phyloP scores from a whole-genome alignment of 768 basidiomycete genomes.

The Leccinum aurantiacum region DNA sequence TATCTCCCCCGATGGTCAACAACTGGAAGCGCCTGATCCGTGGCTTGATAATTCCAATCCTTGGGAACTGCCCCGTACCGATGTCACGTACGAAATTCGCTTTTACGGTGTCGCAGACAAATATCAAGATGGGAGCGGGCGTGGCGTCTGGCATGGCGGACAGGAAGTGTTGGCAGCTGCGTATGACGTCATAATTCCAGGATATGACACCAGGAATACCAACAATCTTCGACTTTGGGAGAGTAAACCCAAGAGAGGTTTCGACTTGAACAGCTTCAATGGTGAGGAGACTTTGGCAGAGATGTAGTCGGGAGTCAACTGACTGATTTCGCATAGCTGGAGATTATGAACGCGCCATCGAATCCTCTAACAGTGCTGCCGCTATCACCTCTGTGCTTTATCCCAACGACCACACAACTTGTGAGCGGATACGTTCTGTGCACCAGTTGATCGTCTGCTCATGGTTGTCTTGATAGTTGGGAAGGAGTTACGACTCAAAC shows the following conservation, averaged over 20 bases:
- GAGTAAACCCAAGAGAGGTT: conserved; percentile 83
- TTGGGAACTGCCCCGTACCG: conserved; percentile 84
- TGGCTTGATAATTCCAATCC: conserved; percentile 89
- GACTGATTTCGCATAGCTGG: conserved; percentile 55
- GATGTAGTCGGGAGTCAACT: not conserved
- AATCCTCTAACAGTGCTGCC: conserved; percentile 84
- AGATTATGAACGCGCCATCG: conserved; percentile 88
- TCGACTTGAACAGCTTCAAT: conserved; percentile 95
- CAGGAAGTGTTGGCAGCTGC: conserved; percentile 93
- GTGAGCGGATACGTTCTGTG: conserved; percentile 33
- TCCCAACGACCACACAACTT: conserved; percentile 87
- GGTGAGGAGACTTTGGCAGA: conserved; percentile 41
- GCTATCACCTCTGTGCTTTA: conserved; percentile 95
- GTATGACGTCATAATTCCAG: conserved; percentile 93
- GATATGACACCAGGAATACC: conserved; percentile 75
- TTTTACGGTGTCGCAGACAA: conserved; percentile 87
- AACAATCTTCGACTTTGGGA: conserved; percentile 90
- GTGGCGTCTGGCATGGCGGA: conserved; percentile 80
- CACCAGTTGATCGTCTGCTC: not conserved
- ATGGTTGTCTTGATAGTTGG: conserved; percentile 50
- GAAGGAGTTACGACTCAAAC: conserved; percentile 88
- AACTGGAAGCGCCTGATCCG: conserved; percentile 89
- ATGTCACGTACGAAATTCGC: conserved; percentile 81
- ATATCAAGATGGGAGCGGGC: conserved; percentile 54
- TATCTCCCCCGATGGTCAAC: conserved; percentile 79